Evolutionary conservation across 345 rosid species (phyloP), one percentile per base, ranked within the genome.

Genomic region (Eucalyptus curtisii): DNA sequence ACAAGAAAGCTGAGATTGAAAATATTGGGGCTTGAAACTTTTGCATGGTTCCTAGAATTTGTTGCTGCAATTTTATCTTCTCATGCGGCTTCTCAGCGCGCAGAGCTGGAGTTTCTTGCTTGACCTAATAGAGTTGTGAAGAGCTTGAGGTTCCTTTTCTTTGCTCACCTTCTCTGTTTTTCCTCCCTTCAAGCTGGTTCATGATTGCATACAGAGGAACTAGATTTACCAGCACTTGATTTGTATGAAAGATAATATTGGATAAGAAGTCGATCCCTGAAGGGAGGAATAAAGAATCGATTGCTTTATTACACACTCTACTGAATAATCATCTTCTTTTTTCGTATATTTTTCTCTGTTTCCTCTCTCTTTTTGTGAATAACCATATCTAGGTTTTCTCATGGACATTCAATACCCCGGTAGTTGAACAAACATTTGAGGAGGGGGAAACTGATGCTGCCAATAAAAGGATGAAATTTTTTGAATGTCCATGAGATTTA

Each of bases 1-100:
- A 97, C 91, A 98, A 87, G 91, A 90, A 92, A 84, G 96, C 98
- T 48, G 96, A 91, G 33, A 90, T 96, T 12, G 97, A 98, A 91
- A 97, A 94, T 86, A 93, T 97, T 17, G 91, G 94, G 88, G 99
- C 99, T 68, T 97, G 90, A 97, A 86, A 57, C 61, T 15, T 37
- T 6, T 19, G 27, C 40, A 76, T 76, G 14, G 25, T 20, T 76
- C 82, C 82, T 76, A 33, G 27, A 40, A 19, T 76, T 40, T 20
- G 14, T 37, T 20, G 82, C 82, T 20, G 27, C 47, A 2, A 76
- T 76, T 10, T 76, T 37, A 4, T 37, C 82, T 71, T 20, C 9
- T 37, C 82, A 10, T 76, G 14, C 8, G 15, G 27, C 82, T 76
- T 76, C 27, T 76, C 47, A 37, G 27, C 1, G 1, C 0, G 8